phyloP scores from a whole-genome alignment of 371 early-diverging fungal species.

The Apophysomyces ossiformis region DNA sequence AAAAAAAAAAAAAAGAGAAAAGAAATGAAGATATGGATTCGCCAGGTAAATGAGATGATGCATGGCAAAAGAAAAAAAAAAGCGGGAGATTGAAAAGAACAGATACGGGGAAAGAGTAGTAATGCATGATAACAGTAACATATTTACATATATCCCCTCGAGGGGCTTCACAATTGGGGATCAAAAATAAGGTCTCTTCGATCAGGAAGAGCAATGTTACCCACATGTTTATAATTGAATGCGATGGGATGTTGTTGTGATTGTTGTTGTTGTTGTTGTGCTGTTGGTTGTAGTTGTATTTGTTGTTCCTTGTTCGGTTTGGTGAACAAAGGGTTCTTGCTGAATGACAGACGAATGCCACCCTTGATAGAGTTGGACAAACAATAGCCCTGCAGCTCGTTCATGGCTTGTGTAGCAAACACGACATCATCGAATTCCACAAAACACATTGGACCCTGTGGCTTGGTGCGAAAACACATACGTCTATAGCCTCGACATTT shows the following conservation, averaged over 20 bases:
- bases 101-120: slow-evolving; percentile 7
- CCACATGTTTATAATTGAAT: slow-evolving; percentile 2
- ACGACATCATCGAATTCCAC: slow-evolving; percentile 86
- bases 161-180: slow-evolving; percentile 11
- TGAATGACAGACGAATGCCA: slow-evolving; percentile 87
- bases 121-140: slow-evolving; percentile 11
- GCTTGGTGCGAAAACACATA: slow-evolving; percentile 78
- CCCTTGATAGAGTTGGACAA: slow-evolving; percentile 83
- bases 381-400: slow-evolving; percentile 71
- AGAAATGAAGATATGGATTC: slow-evolving; percentile 8
- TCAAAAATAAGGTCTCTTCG: slow-evolving; percentile 9
- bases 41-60: slow-evolving; percentile 10
- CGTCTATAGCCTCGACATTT: slow-evolving; percentile 79
- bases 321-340: slow-evolving; percentile 83
- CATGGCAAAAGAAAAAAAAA: slow-evolving; percentile 10
- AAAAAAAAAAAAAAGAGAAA: too few relatives aligned
- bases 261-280: too few relatives aligned
- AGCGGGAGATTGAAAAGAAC: background rate
- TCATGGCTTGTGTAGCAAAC: slow-evolving; percentile 82
- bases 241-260: too few relatives aligned
- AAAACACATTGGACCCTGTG: slow-evolving; percentile 87
- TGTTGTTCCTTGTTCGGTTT: slow-evolving; percentile 24
- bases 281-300: background rate
- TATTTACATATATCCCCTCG: slow-evolving; percentile 9
- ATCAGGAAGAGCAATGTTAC: slow-evolving; percentile 7